Evolutionary conservation across 257 asterid genomes (phyloP), one percentile per base, ranked within the genome.

Genomic region (Lycium ferocissimum): DNA sequence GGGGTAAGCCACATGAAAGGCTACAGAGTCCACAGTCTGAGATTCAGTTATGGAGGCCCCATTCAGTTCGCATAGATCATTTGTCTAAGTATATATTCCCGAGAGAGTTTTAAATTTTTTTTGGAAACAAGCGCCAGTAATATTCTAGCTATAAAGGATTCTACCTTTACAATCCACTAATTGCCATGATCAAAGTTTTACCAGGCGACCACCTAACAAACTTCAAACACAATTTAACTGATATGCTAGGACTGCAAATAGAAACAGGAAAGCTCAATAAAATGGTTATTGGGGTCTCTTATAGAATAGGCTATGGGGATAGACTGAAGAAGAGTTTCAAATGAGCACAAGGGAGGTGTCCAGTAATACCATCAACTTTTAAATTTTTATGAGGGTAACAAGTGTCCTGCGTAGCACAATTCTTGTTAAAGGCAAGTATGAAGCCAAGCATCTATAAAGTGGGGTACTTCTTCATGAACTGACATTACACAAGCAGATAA

Each of bases 121-220:
- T 75, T 10, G 58, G 45, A 49, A 75, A 6, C 20, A 75, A 22
- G 40, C 61, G 47, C 45, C 45, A 49, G 11, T 22, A 49, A 75
- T 75, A 61, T 51, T 49, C 61, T 75, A 75, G 61, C 81, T 22
- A 20, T 51, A 40, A 38, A 71, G 3, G 56, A 75, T 22, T 75
- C n/a, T 49, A 71, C 35, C 81, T 75, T 2, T 49, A 75, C 43
- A 75, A 75, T 47, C 20, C 43, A 22, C 43, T 22, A 14, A 49
- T 49, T 20, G 33, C 40, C 38, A n/a, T 47, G 37, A 59, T 62
- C 69, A 20, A 62, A 62, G 69, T 9, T 62, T 35, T 37, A 75
- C 15, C 3, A 75, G 81, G 14, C 81, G 49, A 75, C 62, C 40
- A 75, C 43, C 43, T 75, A 51, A 51, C 81, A 49, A 75, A 75